Percentiles rank a stretch among this genome's conserved stretches.
Evolutionary conservation across 805 yeast genomes (phyloP).

Genomic region (Saccharomycopsis fermentans): DNA sequence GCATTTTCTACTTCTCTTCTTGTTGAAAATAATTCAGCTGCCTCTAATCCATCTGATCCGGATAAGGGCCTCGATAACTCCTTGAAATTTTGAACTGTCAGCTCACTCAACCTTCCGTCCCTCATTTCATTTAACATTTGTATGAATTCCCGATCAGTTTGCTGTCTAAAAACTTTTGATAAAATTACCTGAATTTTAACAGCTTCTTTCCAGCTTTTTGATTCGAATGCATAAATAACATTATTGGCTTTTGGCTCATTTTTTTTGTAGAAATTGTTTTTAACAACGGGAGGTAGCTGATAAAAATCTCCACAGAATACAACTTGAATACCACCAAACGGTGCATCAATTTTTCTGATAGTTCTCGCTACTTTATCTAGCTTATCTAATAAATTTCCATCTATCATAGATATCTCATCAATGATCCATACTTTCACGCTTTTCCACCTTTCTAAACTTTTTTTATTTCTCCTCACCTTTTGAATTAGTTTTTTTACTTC

Average conservation of each 20-base stretch:
- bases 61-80: conserved; percentile 40
- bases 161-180: conserved; percentile 63
- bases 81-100: conserved; percentile 40
- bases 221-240: conserved; percentile 53
- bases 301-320: conserved; percentile 78
- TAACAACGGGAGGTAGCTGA: conserved; percentile 68
- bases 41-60: conserved; percentile 50
- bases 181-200: conserved; percentile 50
- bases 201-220: conserved; percentile 48
- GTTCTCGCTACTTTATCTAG: conserved; percentile 48
- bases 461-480: conserved; percentile 44
- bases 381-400: conserved; percentile 56
- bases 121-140: conserved; percentile 71
- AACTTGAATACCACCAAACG: conserved; percentile 80
- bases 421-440: conserved; percentile 49
- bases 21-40: conserved; percentile 69
- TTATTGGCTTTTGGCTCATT: conserved; percentile 24
- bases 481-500: conserved; percentile 35
- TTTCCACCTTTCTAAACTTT: conserved; percentile 45
- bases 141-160: conserved; percentile 59
- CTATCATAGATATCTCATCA: conserved; percentile 78
- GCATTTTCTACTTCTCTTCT: conserved; percentile 63
- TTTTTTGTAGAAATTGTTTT: conserved; percentile 13
- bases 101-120: conserved; percentile 43
- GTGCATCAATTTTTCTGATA: conserved; percentile 35